phyloP scores from a whole-genome alignment of 192 early-diverging fungal species.

The Gryganskiella cystojenkinii region DNA sequence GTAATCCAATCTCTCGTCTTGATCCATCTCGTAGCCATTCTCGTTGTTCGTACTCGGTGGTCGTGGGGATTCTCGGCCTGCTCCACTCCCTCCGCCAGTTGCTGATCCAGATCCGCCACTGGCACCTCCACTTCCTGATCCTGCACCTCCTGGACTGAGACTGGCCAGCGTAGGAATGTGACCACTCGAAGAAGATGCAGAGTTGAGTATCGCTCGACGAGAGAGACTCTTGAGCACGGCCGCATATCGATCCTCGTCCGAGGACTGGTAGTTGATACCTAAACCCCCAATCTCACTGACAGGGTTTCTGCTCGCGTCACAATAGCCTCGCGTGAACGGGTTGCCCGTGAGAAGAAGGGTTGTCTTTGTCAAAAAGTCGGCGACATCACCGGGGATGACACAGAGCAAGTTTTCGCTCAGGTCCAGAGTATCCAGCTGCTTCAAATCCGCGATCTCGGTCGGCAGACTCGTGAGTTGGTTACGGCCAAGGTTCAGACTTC shows the following conservation, averaged over 20 bases:
- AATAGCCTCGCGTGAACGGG: conserved; percentile 58
- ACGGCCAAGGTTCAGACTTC: conserved; percentile 58
- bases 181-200: conserved; percentile 26
- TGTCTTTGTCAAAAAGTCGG: conserved; percentile 53
- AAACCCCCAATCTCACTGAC: conserved; percentile 39
- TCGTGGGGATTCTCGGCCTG: conserved; percentile 26
- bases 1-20: conserved; percentile 50
- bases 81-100: too few species aligned
- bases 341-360: conserved; percentile 64
- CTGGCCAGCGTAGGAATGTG: conserved; percentile 14
- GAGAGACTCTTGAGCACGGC: conserved; percentile 48
- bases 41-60: background rate
- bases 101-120: too few species aligned
- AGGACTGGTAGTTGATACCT: conserved; percentile 25
- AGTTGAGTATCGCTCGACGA: conserved; percentile 40
- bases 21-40: conserved; percentile 47
- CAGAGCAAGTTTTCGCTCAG: conserved; percentile 61
- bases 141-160: background rate
- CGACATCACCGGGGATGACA: conserved; percentile 59
- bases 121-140: too few species aligned
- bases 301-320: conserved; percentile 36
- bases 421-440: conserved; percentile 60
- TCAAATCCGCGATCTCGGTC: conserved; percentile 55
- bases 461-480: conserved; percentile 59
- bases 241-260: conserved; percentile 46